Percentiles rank a stretch among this genome's conserved stretches.
Conservation (phyloP, 768 basidiomycete species). For the Rubroboletus satanas region DNA sequence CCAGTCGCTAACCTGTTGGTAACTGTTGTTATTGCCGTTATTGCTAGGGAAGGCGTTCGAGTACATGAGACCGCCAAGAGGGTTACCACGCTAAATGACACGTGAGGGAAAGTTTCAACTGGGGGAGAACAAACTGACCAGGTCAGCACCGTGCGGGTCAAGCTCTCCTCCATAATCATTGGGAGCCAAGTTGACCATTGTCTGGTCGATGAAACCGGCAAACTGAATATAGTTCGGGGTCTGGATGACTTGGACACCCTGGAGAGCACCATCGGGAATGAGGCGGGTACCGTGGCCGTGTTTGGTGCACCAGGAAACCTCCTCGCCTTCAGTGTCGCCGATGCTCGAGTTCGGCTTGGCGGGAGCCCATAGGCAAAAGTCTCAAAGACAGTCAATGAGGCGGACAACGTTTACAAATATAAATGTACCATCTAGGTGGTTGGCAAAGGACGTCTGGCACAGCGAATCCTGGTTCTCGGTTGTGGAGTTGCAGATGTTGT, state of each 20-base stretch:
- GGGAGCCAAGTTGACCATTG: constrained; percentile 46
- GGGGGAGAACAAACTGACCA: constrained; percentile 31
- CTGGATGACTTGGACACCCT: constrained; percentile 60
- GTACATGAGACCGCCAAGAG: constrained; percentile 67
- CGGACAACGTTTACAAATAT: neutral
- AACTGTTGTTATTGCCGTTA: constrained; percentile 38
- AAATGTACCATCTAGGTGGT: constrained; percentile 44
- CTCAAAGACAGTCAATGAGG: constrained; percentile 30
- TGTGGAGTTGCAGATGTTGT: constrained; percentile 65
- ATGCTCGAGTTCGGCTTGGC: constrained; percentile 49
- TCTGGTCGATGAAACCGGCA: constrained; percentile 66
- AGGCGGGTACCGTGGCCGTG: constrained; percentile 65
- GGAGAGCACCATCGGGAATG: constrained; percentile 63
- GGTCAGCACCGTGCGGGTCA: constrained; percentile 71
- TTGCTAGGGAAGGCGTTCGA: constrained; percentile 54
- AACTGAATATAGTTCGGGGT: constrained; percentile 60
- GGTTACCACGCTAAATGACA: constrained; percentile 64
- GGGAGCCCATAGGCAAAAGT: constrained; percentile 70
- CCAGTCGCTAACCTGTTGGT: constrained; percentile 64
- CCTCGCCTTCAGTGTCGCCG: constrained; percentile 62
- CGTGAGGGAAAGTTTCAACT: constrained; percentile 15
- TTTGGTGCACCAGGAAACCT: constrained; percentile 78
- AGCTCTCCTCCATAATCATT: constrained; percentile 74
- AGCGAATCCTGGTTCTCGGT: constrained; percentile 57
- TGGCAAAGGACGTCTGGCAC: constrained; percentile 69